Percentiles rank a stretch among this genome's conserved stretches.
phyloP scores from a whole-genome alignment of 2,329 filamentous ascomycete genomes.

The Ceratocystis alfenasii region DNA sequence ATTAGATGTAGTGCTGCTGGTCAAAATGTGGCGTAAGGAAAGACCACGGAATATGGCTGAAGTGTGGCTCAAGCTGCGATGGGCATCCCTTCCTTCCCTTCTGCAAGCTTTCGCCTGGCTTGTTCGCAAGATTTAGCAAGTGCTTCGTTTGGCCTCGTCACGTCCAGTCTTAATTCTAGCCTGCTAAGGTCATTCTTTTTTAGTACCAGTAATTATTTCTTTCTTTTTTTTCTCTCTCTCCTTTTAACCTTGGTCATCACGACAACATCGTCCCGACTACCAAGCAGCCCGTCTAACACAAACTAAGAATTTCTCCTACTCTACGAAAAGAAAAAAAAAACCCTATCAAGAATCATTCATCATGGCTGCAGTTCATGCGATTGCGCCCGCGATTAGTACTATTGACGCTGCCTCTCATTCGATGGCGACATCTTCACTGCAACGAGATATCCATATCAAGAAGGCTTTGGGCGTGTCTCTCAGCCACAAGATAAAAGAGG shows the following conservation, averaged over 20 bases:
- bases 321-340: not conserved
- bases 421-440: not conserved
- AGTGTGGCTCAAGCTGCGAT: slow-evolving; percentile 4
- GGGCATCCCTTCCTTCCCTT: not conserved
- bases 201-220: not conserved
- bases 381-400: not conserved
- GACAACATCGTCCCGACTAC: not conserved
- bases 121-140: not conserved
- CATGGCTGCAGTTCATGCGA: slow-evolving; percentile 3
- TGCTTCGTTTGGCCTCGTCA: not conserved
- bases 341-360: not conserved
- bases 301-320: not conserved
- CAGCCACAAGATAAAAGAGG: slow-evolving; percentile 13
- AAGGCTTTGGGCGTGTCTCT: slow-evolving; percentile 11
- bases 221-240: not conserved
- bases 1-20: not conserved
- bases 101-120: slow-evolving; percentile 2
- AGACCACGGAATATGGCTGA: not conserved
- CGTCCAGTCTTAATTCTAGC: not conserved
- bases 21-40: not conserved
- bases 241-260: not conserved
- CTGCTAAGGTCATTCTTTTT: not conserved
- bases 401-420: not conserved
- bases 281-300: not conserved
- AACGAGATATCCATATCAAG: slow-evolving; percentile 11